A percentile compares a stretch with the other conserved stretches of the same genome.
phyloP scores from a whole-genome alignment of 331 rosid genomes.

The Quercus phellos region DNA sequence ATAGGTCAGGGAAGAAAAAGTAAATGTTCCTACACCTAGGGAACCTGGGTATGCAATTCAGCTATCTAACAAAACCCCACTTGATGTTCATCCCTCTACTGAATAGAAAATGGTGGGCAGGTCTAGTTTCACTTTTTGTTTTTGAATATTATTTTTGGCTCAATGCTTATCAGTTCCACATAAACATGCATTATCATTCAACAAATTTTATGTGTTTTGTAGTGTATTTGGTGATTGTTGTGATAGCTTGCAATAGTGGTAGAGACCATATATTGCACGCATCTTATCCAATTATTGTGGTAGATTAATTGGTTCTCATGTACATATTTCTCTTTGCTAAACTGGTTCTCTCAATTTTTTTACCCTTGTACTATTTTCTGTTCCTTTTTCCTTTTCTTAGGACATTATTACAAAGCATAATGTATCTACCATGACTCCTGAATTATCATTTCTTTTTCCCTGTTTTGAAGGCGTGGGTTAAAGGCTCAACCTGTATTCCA shows the following conservation, averaged over 20 bases:
- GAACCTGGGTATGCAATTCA: constrained; percentile 94
- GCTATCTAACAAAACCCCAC: constrained; percentile 77
- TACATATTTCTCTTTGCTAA: not conserved
- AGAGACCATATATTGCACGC: constrained; percentile 2
- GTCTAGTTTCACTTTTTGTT: constrained; percentile 8
- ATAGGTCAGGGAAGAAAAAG: constrained; percentile 75
- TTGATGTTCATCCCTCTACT: constrained; percentile 85
- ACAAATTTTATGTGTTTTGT: constrained; percentile 1
- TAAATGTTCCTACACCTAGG: constrained; percentile 66
- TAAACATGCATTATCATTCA: not conserved
- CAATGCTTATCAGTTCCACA: not conserved
- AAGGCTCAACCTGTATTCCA: constrained; percentile 86
- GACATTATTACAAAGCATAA: not conserved
- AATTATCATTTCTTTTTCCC: constrained; percentile 11
- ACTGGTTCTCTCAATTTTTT: constrained; percentile 6
- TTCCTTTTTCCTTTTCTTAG: not conserved
- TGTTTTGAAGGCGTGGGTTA: constrained; percentile 81
- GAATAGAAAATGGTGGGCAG: constrained; percentile 62
- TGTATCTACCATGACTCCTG: not conserved
- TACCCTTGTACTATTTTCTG: not conserved
- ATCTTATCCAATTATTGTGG: not conserved
- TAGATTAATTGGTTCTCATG: not conserved
- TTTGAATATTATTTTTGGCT: not conserved
- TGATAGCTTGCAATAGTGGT: constrained; percentile 1
- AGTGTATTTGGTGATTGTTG: not conserved